Evolutionary conservation across 73 alveolate species (phyloP), one percentile per base, ranked within the genome.

Genomic region (Breviolum minutum): DNA sequence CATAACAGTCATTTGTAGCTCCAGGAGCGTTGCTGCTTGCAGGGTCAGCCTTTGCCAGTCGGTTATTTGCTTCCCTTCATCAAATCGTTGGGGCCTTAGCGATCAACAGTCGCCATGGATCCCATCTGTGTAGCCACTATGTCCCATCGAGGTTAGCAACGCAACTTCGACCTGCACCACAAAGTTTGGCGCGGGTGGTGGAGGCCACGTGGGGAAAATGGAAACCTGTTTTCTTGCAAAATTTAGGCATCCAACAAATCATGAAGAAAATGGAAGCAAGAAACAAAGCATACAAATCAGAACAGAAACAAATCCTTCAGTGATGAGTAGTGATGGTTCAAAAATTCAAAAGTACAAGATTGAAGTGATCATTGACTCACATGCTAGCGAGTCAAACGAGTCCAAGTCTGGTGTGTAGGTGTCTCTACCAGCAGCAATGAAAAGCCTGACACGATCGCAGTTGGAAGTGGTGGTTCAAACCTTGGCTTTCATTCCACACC

Each of bases 1-100:
- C n/a, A n/a, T n/a, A n/a, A n/a, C n/a, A n/a, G n/a, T n/a, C n/a
- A n/a, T n/a, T n/a, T n/a, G n/a, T n/a, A n/a, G 32, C 17, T 14
- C 66, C 95, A 89, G 95, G 95, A 89, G 95, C 85, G 95, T 4
- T 89, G 95, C 81, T 70, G 83, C 24, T 85, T 84, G 27, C 86
- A 89, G 64, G 95, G 95, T 4, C 68, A 60, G 20, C 62, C 20
- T 11, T 69, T 89, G 30, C 86, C 85, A 4, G 82, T 24, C 2
- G 96, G 96, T 87, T 89, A 71, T 30, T 74, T 89, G 87, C 87
- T 89, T 5, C 96, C 96, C 66, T 73, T 89, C 40, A 32, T 89
- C 76, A 89, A 89, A 73, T 68, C 96, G 87, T 29, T 27, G 20
- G 17, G 63, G 63, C 63, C 86, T 77, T 26, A 77, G 86, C 29